Evolutionary conservation across 108 stramenopile genomes (phyloP).

Genomic region (Conticribra weissflogii): DNA sequence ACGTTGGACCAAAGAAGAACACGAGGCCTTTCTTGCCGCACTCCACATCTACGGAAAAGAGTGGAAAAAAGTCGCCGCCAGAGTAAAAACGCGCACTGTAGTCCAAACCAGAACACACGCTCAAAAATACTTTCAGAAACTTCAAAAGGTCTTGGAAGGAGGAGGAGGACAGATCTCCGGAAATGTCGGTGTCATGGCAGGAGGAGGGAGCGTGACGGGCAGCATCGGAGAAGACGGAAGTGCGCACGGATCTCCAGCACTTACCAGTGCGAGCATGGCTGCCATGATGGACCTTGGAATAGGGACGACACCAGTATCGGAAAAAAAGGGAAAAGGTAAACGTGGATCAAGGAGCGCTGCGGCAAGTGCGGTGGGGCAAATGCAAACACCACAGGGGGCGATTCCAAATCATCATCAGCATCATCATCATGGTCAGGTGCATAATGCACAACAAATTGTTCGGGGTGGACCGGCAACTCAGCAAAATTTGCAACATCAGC

Average conservation of each 20-base stretch:
- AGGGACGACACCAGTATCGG: constrained; percentile 5
- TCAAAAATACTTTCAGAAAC: constrained; percentile 99
- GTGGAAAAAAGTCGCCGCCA: constrained; percentile 93
- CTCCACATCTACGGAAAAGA: constrained; percentile 92
- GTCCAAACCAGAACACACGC: constrained; percentile 99
- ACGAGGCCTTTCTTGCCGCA: constrained; percentile 88
- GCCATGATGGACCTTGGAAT: constrained; percentile 32
- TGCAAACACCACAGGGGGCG: background rate
- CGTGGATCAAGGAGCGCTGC: background rate
- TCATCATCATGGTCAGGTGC: background rate
- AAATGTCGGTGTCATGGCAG: background rate
- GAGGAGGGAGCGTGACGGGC: constrained; percentile 25
- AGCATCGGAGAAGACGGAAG: constrained; percentile 27
- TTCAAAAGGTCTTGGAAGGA: constrained; percentile 72
- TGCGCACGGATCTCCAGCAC: background rate
- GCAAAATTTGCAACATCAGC: background rate
- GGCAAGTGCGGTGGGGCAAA: background rate
- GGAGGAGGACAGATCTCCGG: background rate
- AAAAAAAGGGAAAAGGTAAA: constrained; percentile 18
- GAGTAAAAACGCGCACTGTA: constrained; percentile 95
- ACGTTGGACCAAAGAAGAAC: constrained; percentile 92
- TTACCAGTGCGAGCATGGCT: constrained; percentile 15
- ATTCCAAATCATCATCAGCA: constrained; percentile 1
- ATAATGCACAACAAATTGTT: background rate
- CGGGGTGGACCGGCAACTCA: too few species aligned